phyloP scores from a whole-genome alignment of 768 basidiomycete species.

The Lactarius indigo region DNA sequence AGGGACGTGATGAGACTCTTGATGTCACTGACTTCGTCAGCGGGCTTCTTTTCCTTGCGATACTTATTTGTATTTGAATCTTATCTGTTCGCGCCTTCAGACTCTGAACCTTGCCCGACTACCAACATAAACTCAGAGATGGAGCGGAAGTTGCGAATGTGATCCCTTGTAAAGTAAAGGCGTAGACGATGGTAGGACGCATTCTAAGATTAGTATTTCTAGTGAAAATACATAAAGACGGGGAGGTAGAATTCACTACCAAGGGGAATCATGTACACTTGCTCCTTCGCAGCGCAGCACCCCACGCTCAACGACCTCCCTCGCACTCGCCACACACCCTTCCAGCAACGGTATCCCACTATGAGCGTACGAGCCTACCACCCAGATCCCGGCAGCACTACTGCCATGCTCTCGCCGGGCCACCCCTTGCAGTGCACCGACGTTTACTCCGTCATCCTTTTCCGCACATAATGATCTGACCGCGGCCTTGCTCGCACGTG shows the following conservation, averaged over 20 bases:
- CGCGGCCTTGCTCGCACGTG: constrained; percentile 47
- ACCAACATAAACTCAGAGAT: constrained; percentile 46
- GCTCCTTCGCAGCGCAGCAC: constrained; percentile 27
- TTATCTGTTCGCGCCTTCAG: constrained; percentile 26
- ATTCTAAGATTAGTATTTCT: neutral
- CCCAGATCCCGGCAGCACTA: constrained; percentile 52
- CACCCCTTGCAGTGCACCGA: constrained; percentile 54
- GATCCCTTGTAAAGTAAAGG: constrained; percentile 10
- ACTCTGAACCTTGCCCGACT: constrained; percentile 31
- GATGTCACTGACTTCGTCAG: constrained; percentile 80
- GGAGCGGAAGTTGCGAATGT: constrained; percentile 46
- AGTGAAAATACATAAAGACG: neutral
- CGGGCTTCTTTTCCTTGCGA: constrained; percentile 32
- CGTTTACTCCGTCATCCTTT: constrained; percentile 25
- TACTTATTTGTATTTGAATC: neutral
- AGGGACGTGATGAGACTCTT: constrained; percentile 86
- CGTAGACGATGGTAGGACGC: neutral
- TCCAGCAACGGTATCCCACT: constrained; percentile 75
- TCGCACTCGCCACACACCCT: constrained; percentile 75
- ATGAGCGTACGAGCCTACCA: constrained; percentile 70
- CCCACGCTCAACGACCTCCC: constrained; percentile 42
- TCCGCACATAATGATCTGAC: constrained; percentile 41
- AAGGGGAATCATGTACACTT: constrained; percentile 17
- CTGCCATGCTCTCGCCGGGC: constrained; percentile 31
- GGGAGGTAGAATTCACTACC: constrained; percentile 10